phyloP scores from a whole-genome alignment of 2,329 filamentous ascomycete species.

The Apiospora malaysiana region DNA sequence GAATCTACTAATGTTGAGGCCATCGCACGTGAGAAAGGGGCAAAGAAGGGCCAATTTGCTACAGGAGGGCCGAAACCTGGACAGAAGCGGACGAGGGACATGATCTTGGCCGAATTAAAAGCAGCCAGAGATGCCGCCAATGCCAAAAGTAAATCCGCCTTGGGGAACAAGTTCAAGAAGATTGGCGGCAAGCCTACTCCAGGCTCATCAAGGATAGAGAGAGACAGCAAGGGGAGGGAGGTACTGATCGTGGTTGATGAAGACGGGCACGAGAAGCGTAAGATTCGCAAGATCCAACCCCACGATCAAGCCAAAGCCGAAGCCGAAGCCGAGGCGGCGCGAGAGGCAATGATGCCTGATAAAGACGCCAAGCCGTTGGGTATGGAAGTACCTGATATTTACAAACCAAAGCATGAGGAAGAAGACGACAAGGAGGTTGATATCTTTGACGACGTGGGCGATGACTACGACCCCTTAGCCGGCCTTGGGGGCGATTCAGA shows the following conservation, averaged over 20 bases:
- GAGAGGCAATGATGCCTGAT: slow-evolving; percentile 56
- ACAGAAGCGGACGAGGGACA: slow-evolving; percentile 68
- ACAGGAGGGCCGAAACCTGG: slow-evolving; percentile 57
- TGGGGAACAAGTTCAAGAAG: slow-evolving; percentile 69
- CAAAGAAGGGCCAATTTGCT: slow-evolving; percentile 68
- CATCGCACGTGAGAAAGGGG: slow-evolving; percentile 55
- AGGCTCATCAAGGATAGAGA: slow-evolving; percentile 61
- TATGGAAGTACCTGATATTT: slow-evolving; percentile 69
- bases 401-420: slow-evolving; percentile 54
- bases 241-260: slow-evolving; percentile 71
- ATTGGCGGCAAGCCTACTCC: slow-evolving; percentile 59
- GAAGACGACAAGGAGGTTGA: slow-evolving; percentile 63
- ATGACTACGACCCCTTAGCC: slow-evolving; percentile 72
- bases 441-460: slow-evolving; percentile 70
- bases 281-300: slow-evolving; percentile 60
- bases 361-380: slow-evolving; percentile 64
- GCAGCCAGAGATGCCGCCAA: slow-evolving; percentile 66
- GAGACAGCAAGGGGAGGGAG: slow-evolving; percentile 65
- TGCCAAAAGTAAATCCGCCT: slow-evolving; percentile 53
- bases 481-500: slow-evolving; percentile 55
- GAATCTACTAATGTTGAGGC: slow-evolving; percentile 61
- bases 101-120: slow-evolving; percentile 71
- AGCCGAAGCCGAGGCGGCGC: slow-evolving; percentile 36
- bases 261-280: slow-evolving; percentile 69
- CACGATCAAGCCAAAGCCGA: slow-evolving; percentile 39